Evolutionary conservation across 2,329 filamentous ascomycete species (phyloP).

Genomic region (Botrytis galanthina): DNA sequence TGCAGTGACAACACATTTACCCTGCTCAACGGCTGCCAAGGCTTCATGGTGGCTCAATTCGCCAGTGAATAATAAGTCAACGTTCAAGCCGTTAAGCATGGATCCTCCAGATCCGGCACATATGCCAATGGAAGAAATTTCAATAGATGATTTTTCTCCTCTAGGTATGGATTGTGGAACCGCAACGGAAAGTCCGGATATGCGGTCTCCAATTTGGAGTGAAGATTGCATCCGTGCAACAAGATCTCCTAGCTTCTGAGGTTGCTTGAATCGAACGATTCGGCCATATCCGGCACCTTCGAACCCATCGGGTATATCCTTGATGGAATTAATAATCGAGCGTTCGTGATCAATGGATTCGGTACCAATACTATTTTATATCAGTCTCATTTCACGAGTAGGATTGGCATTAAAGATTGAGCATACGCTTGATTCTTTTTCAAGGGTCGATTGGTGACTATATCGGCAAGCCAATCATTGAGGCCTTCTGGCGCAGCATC

Average conservation of each 20-base stretch:
- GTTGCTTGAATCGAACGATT: slow-evolving; percentile 34
- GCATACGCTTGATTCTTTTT: slow-evolving; percentile 19
- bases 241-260: slow-evolving; percentile 31
- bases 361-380: slow-evolving; percentile 27
- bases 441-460: slow-evolving; percentile 53
- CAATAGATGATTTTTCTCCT: slow-evolving; percentile 30
- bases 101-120: slow-evolving; percentile 86
- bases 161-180: slow-evolving; percentile 33
- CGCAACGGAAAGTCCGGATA: slow-evolving; percentile 34
- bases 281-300: slow-evolving; percentile 38
- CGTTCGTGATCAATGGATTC: slow-evolving; percentile 21
- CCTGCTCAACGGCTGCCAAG: slow-evolving; percentile 78
- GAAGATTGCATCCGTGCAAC: slow-evolving; percentile 30
- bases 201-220: slow-evolving; percentile 22
- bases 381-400: background rate
- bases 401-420: background rate
- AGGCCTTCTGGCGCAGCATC: slow-evolving; percentile 83
- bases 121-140: slow-evolving; percentile 71
- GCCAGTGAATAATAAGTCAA: slow-evolving; percentile 84
- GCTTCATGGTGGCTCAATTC: slow-evolving; percentile 94
- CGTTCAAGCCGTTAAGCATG: slow-evolving; percentile 66
- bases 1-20: slow-evolving; percentile 76
- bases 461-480: slow-evolving; percentile 90
- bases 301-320: slow-evolving; percentile 30
- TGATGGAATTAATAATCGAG: slow-evolving; percentile 34